Evolutionary conservation across 805 yeast genomes (phyloP), one percentile per base, ranked within the genome.

Genomic region (Sugiyamaella smithiae): DNA sequence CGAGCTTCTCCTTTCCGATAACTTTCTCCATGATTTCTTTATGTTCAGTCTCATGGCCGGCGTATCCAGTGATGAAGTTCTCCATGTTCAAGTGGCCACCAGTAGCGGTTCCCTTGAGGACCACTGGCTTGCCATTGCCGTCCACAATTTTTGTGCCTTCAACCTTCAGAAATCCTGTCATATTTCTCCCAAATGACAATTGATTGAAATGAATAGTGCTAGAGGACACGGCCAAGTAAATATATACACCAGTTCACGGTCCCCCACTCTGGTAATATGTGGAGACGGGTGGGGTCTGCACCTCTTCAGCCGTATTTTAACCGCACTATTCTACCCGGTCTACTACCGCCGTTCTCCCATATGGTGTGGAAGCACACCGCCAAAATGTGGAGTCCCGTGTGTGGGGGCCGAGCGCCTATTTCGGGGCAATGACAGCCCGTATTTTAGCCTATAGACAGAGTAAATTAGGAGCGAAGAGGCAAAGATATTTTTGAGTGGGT

Each of bases 51-150:
- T 76, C 81, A 54, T 73, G 77, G 5, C 80, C 80, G 12, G 80
- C 77, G 53, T 70, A 76, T 2, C 80, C 80, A 26, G 79, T 76
- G 55, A 76, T 76, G 69, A 76, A 76, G 61, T 76, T 76, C 60
- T 76, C 80, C 80, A 75, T 75, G 60, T 75, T 76, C 51, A 76
- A 68, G 51, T 71, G 76, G 33, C 59, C 59, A 42, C 80, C 80
- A 23, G 66, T 67, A 45, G 77, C 79, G 32, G 76, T 60, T 14
- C 80, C 81, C 50, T 68, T 71, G 48, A 76, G 68, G 19, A 75
- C 70, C 4, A 75, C 68, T 7, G 69, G 67, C 5, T 55, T 48
- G 3, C 67, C 78, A 11, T 61, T 57, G 17, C 60, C 64, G 52
- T 74, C 76, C 40, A 75, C 76, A 51, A 76, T 75, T 52, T 75